A percentile compares a stretch with the other conserved stretches of the same genome.
phyloP scores from a whole-genome alignment of 345 rosid genomes.

The Bretschneidera sinensis region DNA sequence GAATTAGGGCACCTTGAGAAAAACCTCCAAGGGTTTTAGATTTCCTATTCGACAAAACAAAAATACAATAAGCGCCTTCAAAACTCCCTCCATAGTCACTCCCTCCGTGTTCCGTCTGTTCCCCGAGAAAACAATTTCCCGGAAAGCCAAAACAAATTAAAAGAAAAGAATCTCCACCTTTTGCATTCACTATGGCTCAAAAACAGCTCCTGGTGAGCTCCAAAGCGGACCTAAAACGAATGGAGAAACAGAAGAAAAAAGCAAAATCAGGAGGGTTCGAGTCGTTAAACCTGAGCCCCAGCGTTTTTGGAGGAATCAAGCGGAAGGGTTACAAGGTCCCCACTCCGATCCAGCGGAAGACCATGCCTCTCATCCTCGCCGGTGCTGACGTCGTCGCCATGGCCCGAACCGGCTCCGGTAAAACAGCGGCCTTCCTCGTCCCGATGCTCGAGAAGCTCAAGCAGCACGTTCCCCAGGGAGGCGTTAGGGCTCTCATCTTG shows the following conservation, averaged over 20 bases:
- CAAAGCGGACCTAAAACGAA: constrained; percentile 65
- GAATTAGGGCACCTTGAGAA: too few relatives aligned
- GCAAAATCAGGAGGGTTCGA: constrained; percentile 96
- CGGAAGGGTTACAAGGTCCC: constrained; percentile 92
- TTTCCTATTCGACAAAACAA: too few relatives aligned
- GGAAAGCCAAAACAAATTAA: background rate
- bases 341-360: constrained; percentile 92
- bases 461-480: constrained; percentile 77
- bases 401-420: constrained; percentile 99
- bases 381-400: constrained; percentile 96
- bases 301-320: constrained; percentile 72
- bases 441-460: constrained; percentile 90
- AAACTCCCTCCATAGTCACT: background rate
- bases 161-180: too few relatives aligned
- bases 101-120: background rate
- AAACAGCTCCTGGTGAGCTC: constrained; percentile 54
- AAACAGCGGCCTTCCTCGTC: constrained; percentile 87
- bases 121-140: background rate
- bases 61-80: too few relatives aligned
- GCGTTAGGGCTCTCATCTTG: constrained; percentile 76
- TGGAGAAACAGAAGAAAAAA: constrained; percentile 66
- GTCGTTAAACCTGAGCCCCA: constrained; percentile 65
- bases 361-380: constrained; percentile 91
- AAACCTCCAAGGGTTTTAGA: too few relatives aligned
- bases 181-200: constrained; percentile 20